Percentiles rank a stretch among this genome's conserved stretches.
Evolutionary conservation across 2,329 filamentous ascomycete species (phyloP).

Genomic region (Aspergillus sp.): DNA sequence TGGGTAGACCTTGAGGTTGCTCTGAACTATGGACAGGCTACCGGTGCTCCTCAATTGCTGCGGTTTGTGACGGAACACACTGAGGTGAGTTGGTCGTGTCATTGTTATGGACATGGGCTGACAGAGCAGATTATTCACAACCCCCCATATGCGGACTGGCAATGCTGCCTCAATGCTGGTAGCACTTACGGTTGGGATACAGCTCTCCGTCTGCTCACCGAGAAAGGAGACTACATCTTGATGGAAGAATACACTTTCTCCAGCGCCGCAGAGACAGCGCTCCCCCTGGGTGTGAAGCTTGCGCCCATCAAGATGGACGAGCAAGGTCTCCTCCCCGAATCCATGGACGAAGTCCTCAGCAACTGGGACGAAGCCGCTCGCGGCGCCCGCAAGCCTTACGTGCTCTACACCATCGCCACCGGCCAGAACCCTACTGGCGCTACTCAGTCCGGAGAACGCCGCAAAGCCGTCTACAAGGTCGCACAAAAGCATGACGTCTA

Average conservation of each 20-base stretch:
- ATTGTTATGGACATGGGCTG: conserved; percentile 2
- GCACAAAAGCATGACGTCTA: conserved; percentile 77
- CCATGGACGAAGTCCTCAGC: conserved; percentile 56
- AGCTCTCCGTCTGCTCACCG: conserved; percentile 71
- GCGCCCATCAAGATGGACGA: conserved; percentile 59
- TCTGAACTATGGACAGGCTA: conserved; percentile 88
- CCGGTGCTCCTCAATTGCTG: conserved; percentile 77
- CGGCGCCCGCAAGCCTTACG: conserved; percentile 57
- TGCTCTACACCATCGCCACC: conserved; percentile 67
- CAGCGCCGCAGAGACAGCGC: conserved; percentile 61
- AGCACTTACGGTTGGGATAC: conserved; percentile 83
- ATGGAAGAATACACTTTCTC: conserved; percentile 91
- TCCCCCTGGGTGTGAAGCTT: conserved; percentile 56
- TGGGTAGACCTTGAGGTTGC: conserved; percentile 69
- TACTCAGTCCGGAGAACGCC: conserved; percentile 63
- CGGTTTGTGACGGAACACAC: conserved; percentile 93
- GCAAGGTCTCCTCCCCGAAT: conserved; percentile 56
- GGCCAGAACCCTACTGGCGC: conserved; percentile 90
- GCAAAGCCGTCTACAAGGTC: conserved; percentile 67
- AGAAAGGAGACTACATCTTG: conserved; percentile 68
- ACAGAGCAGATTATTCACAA: conserved; percentile 60
- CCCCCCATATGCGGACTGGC: conserved; percentile 88
- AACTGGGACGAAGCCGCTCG: conserved; percentile 57
- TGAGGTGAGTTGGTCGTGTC: conserved; percentile 46
- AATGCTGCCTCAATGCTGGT: conserved; percentile 72